Base-by-base conservation (phyloP, 768 basidiomycete genomes). In the Astraeus odoratus region DNA sequence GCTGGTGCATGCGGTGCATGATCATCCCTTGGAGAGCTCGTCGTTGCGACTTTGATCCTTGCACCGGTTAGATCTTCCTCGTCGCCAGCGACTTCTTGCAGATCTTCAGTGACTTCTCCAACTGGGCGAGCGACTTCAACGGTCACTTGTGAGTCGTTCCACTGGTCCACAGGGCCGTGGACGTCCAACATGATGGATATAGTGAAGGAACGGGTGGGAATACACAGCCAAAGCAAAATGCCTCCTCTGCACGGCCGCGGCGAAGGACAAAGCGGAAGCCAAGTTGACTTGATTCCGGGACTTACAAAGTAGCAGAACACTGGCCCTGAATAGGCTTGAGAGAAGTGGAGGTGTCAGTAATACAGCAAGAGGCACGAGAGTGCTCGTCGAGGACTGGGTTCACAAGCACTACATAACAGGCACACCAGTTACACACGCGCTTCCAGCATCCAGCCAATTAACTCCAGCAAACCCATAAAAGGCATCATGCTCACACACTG, bases 91-190 rank as follows among this genome's bases (percentile, higher is more conserved):
- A 39, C 23, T 29, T 40, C 44, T 39, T 42, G 30, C n/a, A 23
- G 15, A 23, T 33, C 18, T 15, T 24, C 25, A 24, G 19, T 5
- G 48, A 47, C 50, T 56, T 57, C 50, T 56, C 57, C 44, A 58
- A 58, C 55, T 61, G 55, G 51, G 7, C 48, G 51, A 19, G 66
- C 59, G 52, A 67, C 67, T 16, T 67, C 66, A 37, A 65, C 40
- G 27, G 66, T 64, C 30, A 59, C 66, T 43, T 65, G 71, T 19
- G 60, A 53, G 52, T 68, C 63, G 50, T 60, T 69, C 56, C 66
- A 68, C 36, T 63, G 60, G 51, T 68, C 67, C 35, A 68, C 68
- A 44, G 55, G 57, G 33, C 57, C 62, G 39, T 47, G 51, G 45
- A 52, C 39, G 20, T 56, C 48, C 50, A 51, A 47, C 61, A 67